These are phyloP conservation scores for Trichoderma asperelloides DNA, from an alignment of 495 filamentous ascomycete genomes.

Conservation along the genomic window DNA sequence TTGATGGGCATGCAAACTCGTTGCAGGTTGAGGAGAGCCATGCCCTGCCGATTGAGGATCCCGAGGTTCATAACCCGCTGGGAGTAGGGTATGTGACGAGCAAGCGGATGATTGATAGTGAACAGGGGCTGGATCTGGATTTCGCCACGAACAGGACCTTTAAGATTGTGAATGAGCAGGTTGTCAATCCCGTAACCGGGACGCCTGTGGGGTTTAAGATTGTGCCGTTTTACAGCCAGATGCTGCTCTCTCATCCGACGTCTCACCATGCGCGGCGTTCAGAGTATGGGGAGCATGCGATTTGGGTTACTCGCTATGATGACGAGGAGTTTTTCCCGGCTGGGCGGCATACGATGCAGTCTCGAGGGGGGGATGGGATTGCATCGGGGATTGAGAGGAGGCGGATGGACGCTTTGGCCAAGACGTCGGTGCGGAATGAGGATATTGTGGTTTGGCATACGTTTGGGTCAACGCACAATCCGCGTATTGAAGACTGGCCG, in stretches of 20 bases:
- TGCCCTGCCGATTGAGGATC: constrained; percentile 57
- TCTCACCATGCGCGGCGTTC: constrained; percentile 71
- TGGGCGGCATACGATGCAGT: constrained; percentile 55
- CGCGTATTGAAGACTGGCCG: constrained; percentile 86
- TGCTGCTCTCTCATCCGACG: background rate
- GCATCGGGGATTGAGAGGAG: background rate
- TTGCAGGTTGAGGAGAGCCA: constrained; percentile 74
- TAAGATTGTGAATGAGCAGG: constrained; percentile 45
- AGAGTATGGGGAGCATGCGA: constrained; percentile 51
- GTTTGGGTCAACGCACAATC: constrained; percentile 89
- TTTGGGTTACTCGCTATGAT: constrained; percentile 66
- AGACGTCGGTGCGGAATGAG: constrained; percentile 66
- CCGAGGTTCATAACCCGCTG: constrained; percentile 75
- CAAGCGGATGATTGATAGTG: constrained; percentile 33
- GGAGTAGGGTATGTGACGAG: constrained; percentile 50
- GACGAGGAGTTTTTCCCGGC: constrained; percentile 71
- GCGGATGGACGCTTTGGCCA: background rate
- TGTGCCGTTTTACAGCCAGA: background rate
- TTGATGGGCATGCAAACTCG: constrained; percentile 81
- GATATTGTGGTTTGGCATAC: constrained; percentile 96
- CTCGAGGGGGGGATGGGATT: constrained; percentile 11
- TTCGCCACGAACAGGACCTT: constrained; percentile 54
- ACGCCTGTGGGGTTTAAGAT: constrained; percentile 10
- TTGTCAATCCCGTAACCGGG: constrained; percentile 71
- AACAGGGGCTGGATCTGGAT: constrained; percentile 50